Evolutionary conservation across 345 rosid genomes (phyloP), one percentile per base, ranked within the genome.

Genomic region (Aquilaria sinensis): DNA sequence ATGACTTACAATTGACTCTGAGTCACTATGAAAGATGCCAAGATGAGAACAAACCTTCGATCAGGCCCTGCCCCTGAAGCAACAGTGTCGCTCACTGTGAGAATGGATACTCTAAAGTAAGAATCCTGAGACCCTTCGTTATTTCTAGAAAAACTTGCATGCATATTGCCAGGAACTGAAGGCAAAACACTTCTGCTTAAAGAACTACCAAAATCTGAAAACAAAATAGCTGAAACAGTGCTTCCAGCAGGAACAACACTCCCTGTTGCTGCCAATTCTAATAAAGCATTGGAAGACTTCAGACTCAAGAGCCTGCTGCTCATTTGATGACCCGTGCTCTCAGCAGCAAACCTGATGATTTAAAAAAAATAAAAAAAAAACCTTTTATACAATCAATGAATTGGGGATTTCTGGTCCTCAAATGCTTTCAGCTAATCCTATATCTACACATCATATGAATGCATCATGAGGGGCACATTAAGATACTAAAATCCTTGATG

Each of bases 241-340:
- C 84, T 78, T 72, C 96, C 96, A 64, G 92, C 83, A 50, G 96
- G 75, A 65, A 88, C 55, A 48, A 85, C 72, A 47, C 66, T 55
- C 57, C 83, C 81, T n/a, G 80, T 73, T 51, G 84, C 81, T 67
- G 96, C 96, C 77, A 90, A 76, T 84, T 84, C 92, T 75, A 94
- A 68, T 76, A 94, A 73, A 62, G 85, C 99, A 83, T 90, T 94
- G 54, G 95, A 95, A 12, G 85, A 85, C 75, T 83, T 94, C 96
- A 90, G 88, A 80, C 88, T 88, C 77, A 90, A 74, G 65, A 94
- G 97, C 67, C 93, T 79, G 76, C 97, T 88, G 75, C 97, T 90
- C 81, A 76, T 77, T 75, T 90, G 97, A 69, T 78, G 85, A 49
- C 99, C 95, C 50, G 97, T 90, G 82, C 97, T 90, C 81, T 82